Conservation (phyloP, 306 rosid genomes). For the Castanea mollissima region DNA sequence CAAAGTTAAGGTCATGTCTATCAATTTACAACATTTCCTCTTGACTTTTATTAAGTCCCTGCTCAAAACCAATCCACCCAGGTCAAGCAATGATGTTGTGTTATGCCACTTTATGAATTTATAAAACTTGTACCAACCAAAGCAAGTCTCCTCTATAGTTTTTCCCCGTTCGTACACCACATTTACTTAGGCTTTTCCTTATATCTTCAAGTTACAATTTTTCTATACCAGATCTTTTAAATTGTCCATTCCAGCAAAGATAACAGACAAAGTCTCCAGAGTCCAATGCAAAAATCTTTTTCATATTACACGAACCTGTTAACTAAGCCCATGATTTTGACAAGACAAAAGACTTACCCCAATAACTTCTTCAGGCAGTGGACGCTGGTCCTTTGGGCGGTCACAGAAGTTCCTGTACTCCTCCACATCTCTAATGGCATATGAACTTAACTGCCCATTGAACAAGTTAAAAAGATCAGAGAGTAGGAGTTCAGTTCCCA, state of each 20-base stretch:
- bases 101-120: not conserved
- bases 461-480: constrained; percentile 12
- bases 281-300: not conserved
- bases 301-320: not conserved
- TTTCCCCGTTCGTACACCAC: not conserved
- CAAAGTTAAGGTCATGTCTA: not conserved
- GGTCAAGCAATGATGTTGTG: not conserved
- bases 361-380: constrained; percentile 89
- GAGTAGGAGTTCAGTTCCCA: not conserved
- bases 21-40: not conserved
- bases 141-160: not conserved
- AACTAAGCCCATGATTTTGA: constrained; percentile 22
- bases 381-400: constrained; percentile 90
- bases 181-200: not conserved
- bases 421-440: constrained; percentile 91
- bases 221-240: not conserved
- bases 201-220: not conserved
- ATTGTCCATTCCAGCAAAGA: constrained; percentile 9
- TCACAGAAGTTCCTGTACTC: constrained; percentile 98
- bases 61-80: not conserved
- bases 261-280: not conserved
- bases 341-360: constrained; percentile 56
- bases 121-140: not conserved
- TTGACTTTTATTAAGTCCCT: not conserved
- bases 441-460: constrained; percentile 64